Evolutionary conservation across 2,329 filamentous ascomycete genomes (phyloP).

Genomic region (Massarina eburnea): DNA sequence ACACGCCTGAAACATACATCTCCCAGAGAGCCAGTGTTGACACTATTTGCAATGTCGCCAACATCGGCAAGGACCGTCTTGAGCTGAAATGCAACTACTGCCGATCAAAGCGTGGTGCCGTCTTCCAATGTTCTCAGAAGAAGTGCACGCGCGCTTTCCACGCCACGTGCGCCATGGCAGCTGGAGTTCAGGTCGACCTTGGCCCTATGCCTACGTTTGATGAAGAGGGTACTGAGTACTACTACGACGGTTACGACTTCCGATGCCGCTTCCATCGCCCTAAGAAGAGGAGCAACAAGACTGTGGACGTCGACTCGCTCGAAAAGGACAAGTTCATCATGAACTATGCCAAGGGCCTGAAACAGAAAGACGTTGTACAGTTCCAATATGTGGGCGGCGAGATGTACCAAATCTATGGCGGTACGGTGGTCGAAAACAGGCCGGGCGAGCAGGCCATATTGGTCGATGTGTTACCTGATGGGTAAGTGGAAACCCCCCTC

Average conservation of each 20-base stretch:
- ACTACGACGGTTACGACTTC: slow-evolving; percentile 87
- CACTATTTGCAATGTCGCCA: slow-evolving; percentile 73
- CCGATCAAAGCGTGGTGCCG: slow-evolving; percentile 90
- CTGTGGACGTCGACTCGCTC: slow-evolving; percentile 66
- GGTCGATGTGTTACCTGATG: slow-evolving; percentile 80
- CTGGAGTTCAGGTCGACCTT: slow-evolving; percentile 88
- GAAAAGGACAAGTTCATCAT: slow-evolving; percentile 71
- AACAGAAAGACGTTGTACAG: slow-evolving; percentile 77
- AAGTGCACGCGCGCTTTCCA: slow-evolving; percentile 95
- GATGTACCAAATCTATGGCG: slow-evolving; percentile 89
- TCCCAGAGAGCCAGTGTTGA: slow-evolving; percentile 67
- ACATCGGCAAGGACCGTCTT: slow-evolving; percentile 81
- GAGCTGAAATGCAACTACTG: slow-evolving; percentile 95
- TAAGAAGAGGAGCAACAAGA: slow-evolving; percentile 84
- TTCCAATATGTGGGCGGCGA: slow-evolving; percentile 74
- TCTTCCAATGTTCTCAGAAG: slow-evolving; percentile 93
- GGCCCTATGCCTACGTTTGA: slow-evolving; percentile 83
- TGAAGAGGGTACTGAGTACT: slow-evolving; percentile 90
- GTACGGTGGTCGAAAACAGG: slow-evolving; percentile 82
- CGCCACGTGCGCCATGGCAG: slow-evolving; percentile 88
- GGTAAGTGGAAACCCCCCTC: slow-evolving; percentile 56
- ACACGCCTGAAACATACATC: slow-evolving; percentile 90
- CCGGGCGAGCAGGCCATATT: slow-evolving; percentile 73
- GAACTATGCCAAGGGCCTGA: slow-evolving; percentile 67
- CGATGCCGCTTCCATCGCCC: slow-evolving; percentile 91